Evolutionary conservation across 208 protist species (phyloP).

Genomic region (Phytomonas sp.): DNA sequence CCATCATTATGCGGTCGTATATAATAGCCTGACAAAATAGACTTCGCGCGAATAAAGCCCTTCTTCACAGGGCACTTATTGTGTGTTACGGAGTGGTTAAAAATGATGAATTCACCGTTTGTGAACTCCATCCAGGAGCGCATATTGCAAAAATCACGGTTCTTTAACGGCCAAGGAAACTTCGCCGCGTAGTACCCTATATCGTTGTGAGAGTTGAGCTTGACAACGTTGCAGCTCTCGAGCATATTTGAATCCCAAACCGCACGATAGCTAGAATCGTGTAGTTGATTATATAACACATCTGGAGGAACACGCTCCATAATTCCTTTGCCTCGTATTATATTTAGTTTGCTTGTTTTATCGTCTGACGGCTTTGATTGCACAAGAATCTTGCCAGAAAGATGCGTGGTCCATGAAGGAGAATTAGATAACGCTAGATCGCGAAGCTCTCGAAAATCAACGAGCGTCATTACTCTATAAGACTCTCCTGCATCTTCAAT

Average conservation of each 20-base stretch:
- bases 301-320: slow-evolving; percentile 58
- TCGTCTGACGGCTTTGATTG: slow-evolving; percentile 52
- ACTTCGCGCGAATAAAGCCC: slow-evolving; percentile 65
- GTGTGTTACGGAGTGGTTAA: slow-evolving; percentile 87
- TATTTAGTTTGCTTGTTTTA: slow-evolving; percentile 48
- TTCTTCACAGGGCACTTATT: slow-evolving; percentile 65
- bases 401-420: slow-evolving; percentile 38
- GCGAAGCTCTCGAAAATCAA: slow-evolving; percentile 56
- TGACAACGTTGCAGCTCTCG: slow-evolving; percentile 75
- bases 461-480: slow-evolving; percentile 61
- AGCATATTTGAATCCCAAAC: slow-evolving; percentile 87
- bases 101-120: slow-evolving; percentile 87
- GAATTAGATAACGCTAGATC: slow-evolving; percentile 36
- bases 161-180: slow-evolving; percentile 79
- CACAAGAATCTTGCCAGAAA: slow-evolving; percentile 35
- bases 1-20: slow-evolving; percentile 46
- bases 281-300: slow-evolving; percentile 78
- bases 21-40: slow-evolving; percentile 78
- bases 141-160: slow-evolving; percentile 88
- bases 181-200: slow-evolving; percentile 86
- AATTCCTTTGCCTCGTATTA: slow-evolving; percentile 57
- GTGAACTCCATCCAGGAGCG: slow-evolving; percentile 90
- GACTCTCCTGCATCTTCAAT: slow-evolving; percentile 15
- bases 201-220: slow-evolving; percentile 82
- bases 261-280: slow-evolving; percentile 75